phyloP scores from a whole-genome alignment of 2,329 filamentous ascomycete species.

The Phaeosphaeriaceae sp. region DNA sequence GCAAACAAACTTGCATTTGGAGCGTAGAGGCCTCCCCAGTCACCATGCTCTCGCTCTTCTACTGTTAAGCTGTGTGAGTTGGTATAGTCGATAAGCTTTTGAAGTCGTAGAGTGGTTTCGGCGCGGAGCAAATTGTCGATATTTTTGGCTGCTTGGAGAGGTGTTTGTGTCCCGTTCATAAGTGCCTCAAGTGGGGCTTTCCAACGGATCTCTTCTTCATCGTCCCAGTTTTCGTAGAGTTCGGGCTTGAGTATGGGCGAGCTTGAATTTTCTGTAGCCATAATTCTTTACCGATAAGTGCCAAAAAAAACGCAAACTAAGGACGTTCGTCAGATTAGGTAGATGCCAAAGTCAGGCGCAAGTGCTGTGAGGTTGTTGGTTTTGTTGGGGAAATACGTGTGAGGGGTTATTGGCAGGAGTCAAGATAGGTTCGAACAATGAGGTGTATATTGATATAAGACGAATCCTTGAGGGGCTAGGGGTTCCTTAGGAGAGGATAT shows the following conservation, averaged over 20 bases:
- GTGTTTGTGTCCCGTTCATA: neutral
- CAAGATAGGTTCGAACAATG: no score
- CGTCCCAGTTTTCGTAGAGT: slow-evolving; percentile 2
- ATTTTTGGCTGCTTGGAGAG: slow-evolving; percentile 1
- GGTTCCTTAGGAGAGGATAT: no score
- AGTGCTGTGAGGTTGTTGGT: no score
- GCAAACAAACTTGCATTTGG: neutral
- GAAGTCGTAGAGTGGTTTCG: neutral
- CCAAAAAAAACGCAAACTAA: no score
- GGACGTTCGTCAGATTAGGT: no score
- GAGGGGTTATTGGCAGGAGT: no score
- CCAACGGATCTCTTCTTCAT: slow-evolving; percentile 2
- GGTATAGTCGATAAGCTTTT: neutral
- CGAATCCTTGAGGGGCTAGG: no score
- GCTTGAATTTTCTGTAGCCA: neutral
- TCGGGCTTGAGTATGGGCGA: neutral
- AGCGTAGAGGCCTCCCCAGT: neutral
- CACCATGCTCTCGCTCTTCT: neutral
- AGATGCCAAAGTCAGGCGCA: no score
- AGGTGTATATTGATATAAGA: no score
- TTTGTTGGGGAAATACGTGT: no score
- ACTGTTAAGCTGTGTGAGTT: neutral
- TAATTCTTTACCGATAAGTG: neutral
- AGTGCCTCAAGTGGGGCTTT: neutral
- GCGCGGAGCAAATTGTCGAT: slow-evolving; percentile 1